Evolutionary conservation across 805 yeast genomes (phyloP).

Genomic region (Kuraishia floccosa): DNA sequence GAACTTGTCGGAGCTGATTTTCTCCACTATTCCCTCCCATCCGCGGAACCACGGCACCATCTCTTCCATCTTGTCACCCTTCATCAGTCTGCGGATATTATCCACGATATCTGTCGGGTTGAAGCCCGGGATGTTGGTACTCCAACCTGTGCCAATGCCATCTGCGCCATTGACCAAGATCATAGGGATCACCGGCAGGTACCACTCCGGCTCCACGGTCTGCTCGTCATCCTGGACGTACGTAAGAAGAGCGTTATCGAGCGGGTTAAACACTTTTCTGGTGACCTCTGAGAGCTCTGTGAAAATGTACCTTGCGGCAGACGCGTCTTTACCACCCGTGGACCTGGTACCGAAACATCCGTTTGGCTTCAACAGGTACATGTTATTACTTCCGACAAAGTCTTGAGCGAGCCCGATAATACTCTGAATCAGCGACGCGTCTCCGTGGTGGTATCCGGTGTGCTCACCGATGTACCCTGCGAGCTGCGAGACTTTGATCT

Average conservation of each 20-base stretch:
- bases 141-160: slow-evolving; percentile 99
- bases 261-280: slow-evolving; percentile 60
- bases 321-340: slow-evolving; percentile 94
- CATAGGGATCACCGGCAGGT: slow-evolving; percentile 90
- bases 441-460: slow-evolving; percentile 96
- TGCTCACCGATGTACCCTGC: slow-evolving; percentile 84
- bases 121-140: slow-evolving; percentile 83
- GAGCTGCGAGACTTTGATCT: slow-evolving; percentile 83
- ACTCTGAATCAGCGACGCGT: slow-evolving; percentile 75
- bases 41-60: slow-evolving; percentile 94
- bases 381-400: slow-evolving; percentile 85
- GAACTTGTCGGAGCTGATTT: slow-evolving; percentile 53
- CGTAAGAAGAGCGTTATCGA: slow-evolving; percentile 66
- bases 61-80: slow-evolving; percentile 54
- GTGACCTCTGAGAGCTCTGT: slow-evolving; percentile 77
- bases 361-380: slow-evolving; percentile 76
- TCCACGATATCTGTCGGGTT: slow-evolving; percentile 77
- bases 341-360: slow-evolving; percentile 97
- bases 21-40: slow-evolving; percentile 79
- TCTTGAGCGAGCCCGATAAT: slow-evolving; percentile 93
- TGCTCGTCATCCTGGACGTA: slow-evolving; percentile 90
- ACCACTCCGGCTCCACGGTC: slow-evolving; percentile 93
- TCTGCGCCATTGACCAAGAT: slow-evolving; percentile 92
- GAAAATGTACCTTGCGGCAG: slow-evolving; percentile 95
- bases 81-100: slow-evolving; percentile 66